phyloP scores from a whole-genome alignment of 2,329 filamentous ascomycete species.

The Trichoderma citrinoviride region DNA sequence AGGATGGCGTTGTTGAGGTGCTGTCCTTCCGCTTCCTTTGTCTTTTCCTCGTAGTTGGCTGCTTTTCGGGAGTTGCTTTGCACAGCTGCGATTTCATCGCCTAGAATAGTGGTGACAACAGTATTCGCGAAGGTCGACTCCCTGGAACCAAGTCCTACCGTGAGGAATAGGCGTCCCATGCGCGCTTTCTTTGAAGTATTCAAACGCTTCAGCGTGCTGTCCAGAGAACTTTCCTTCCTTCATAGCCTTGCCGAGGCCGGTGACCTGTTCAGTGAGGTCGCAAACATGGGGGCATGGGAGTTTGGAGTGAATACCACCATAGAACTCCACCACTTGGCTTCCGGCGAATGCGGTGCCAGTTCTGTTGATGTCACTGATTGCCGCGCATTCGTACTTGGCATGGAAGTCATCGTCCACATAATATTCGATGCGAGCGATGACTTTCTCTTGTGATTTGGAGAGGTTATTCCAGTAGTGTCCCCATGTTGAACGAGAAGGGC shows the following conservation, averaged over 20 bases:
- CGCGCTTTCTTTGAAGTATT: neutral
- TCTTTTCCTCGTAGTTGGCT: neutral
- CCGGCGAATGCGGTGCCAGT: neutral
- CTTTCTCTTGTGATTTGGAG: neutral
- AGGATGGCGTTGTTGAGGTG: too few species aligned
- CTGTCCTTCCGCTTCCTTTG: too few species aligned
- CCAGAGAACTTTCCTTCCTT: neutral
- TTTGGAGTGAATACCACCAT: neutral
- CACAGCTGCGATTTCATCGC: too few species aligned
- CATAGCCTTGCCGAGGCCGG: too few species aligned
- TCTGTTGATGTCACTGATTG: neutral
- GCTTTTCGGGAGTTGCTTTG: too few species aligned
- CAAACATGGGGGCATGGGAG: neutral
- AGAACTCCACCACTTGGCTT: neutral
- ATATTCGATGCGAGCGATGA: neutral
- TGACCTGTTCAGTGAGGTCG: neutral
- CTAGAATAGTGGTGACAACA: neutral
- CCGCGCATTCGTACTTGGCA: neutral
- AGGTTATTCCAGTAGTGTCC: neutral
- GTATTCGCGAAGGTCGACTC: neutral
- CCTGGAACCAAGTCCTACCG: neutral
- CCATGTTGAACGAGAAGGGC: neutral
- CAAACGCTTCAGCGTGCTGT: neutral
- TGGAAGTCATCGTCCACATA: neutral
- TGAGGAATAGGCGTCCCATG: neutral